These are phyloP conservation scores for Andrographis paniculata DNA, from an alignment of 305 asterid species.

Conservation along the genomic window DNA sequence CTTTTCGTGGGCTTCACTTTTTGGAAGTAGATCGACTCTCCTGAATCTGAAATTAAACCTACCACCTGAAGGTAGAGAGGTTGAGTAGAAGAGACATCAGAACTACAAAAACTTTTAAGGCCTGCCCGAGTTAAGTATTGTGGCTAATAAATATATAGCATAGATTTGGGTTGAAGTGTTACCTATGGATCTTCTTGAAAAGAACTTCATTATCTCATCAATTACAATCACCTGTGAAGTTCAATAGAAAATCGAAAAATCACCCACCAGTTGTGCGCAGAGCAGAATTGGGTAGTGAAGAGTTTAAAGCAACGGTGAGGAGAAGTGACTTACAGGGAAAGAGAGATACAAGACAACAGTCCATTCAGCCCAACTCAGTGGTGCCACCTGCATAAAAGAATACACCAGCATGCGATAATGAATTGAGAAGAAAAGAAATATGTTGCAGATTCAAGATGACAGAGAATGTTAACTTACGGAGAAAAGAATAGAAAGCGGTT, in stretches of 20 bases:
- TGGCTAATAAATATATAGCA: not conserved
- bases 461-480: conserved; percentile 55
- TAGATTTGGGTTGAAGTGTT: conserved; percentile 8
- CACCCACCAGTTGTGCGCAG: not conserved
- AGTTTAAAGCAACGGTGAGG: conserved; percentile 11
- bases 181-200: conserved; percentile 64
- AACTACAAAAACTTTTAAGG: not conserved
- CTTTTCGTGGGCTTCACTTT: conserved; percentile 58
- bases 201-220: conserved; percentile 89
- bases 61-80: conserved; percentile 34
- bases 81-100: conserved; percentile 9
- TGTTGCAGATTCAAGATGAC: conserved; percentile 6
- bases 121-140: not conserved
- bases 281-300: not conserved
- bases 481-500: conserved; percentile 76
- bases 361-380: conserved; percentile 95
- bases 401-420: no score
- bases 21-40: conserved; percentile 81
- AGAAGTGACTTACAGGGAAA: conserved; percentile 96
- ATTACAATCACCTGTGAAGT: conserved; percentile 75
- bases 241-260: not conserved
- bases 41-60: conserved; percentile 61
- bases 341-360: conserved; percentile 79
- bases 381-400: conserved; percentile 58
- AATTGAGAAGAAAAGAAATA: conserved; percentile 1